phyloP scores from a whole-genome alignment of 305 asterid genomes.

The Striga hermonthica region DNA sequence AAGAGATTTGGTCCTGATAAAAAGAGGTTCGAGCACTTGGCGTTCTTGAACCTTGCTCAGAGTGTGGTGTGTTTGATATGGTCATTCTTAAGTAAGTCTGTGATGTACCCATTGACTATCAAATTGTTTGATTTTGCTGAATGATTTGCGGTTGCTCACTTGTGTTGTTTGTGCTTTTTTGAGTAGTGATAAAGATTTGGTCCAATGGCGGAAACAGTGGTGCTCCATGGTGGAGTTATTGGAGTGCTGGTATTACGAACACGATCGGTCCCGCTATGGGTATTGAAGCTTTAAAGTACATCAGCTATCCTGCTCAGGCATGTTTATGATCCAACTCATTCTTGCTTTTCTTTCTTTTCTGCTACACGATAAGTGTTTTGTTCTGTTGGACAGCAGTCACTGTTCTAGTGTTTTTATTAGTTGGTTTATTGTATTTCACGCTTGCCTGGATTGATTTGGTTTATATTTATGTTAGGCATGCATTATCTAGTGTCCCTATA shows the following conservation, averaged over 20 bases:
- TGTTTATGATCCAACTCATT: background rate
- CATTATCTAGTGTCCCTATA: background rate
- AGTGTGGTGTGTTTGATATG: conserved; percentile 80
- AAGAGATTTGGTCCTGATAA: conserved; percentile 77
- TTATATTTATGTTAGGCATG: background rate
- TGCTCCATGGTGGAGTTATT: conserved; percentile 97
- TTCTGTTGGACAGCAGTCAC: conserved; percentile 27
- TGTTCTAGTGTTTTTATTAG: conserved; percentile 40
- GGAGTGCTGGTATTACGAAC: conserved; percentile 99
- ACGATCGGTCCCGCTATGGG: conserved; percentile 99
- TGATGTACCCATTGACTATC: background rate
- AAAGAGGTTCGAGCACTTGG: conserved; percentile 93
- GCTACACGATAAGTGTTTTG: conserved; percentile 35
- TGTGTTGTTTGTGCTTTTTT: background rate
- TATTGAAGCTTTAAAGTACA: conserved; percentile 92
- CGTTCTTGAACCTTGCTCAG: conserved; percentile 86
- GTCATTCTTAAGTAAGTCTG: conserved; percentile 80
- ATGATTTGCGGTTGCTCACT: conserved; percentile 11
- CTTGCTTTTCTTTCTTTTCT: background rate
- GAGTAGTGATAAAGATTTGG: conserved; percentile 81
- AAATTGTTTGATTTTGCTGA: background rate
- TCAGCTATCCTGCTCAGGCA: conserved; percentile 98
- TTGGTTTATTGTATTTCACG: conserved; percentile 21
- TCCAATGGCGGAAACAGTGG: conserved; percentile 60
- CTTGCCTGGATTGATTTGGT: background rate